Conservation (phyloP, 352 stramenopile genomes). For the Salisapilia sapeloensis region DNA sequence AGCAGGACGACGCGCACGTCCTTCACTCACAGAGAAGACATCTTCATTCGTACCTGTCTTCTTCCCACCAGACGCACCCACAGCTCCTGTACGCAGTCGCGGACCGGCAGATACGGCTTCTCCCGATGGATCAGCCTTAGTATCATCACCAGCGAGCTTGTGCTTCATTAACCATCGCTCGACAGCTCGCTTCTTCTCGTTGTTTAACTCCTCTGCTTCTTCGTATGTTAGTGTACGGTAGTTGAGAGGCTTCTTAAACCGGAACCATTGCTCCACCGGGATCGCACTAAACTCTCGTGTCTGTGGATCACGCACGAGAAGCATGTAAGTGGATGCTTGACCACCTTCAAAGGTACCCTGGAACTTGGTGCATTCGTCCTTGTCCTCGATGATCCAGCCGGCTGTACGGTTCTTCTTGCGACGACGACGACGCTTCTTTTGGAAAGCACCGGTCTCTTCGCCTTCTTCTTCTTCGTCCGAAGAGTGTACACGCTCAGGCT, state of each 20-base stretch:
- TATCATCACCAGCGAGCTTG: slow-evolving; percentile 60
- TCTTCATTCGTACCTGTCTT: slow-evolving; percentile 22
- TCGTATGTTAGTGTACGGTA: slow-evolving; percentile 75
- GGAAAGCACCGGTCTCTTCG: slow-evolving; percentile 48
- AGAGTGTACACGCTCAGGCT: slow-evolving; percentile 51
- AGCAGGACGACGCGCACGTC: slow-evolving; percentile 20
- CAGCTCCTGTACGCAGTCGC: slow-evolving; percentile 45
- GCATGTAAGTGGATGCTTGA: slow-evolving; percentile 72
- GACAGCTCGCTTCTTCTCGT: slow-evolving; percentile 78
- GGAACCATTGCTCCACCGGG: slow-evolving; percentile 78
- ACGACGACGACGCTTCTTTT: slow-evolving; percentile 54
- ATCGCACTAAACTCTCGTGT: slow-evolving; percentile 81
- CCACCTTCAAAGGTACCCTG: slow-evolving; percentile 66
- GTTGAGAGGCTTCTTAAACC: slow-evolving; percentile 77
- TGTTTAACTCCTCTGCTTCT: slow-evolving; percentile 75
- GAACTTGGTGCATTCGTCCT: slow-evolving; percentile 69
- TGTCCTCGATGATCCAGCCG: slow-evolving; percentile 76
- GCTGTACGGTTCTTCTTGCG: slow-evolving; percentile 59
- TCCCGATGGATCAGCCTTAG: slow-evolving; percentile 17
- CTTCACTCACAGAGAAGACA: slow-evolving; percentile 48
- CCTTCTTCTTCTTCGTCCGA: slow-evolving; percentile 73
- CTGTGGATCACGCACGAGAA: slow-evolving; percentile 75
- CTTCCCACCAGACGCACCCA: slow-evolving; percentile 18
- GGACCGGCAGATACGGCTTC: slow-evolving; percentile 39
- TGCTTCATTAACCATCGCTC: slow-evolving; percentile 82